phyloP scores from a whole-genome alignment of 352 stramenopile genomes.

The Phytophthora tubulina region DNA sequence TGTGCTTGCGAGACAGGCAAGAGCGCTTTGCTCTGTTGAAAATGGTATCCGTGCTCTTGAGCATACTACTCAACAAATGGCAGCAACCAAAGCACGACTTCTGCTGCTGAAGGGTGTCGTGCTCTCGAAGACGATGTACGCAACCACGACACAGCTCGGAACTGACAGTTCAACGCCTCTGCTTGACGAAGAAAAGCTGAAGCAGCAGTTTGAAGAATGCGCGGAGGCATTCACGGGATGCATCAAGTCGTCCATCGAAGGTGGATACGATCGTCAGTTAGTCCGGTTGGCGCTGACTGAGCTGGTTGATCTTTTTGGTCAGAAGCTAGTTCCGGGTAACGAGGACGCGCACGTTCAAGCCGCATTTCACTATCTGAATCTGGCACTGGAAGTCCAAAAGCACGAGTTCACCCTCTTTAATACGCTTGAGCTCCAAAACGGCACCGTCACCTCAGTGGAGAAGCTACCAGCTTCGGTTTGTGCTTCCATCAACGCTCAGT shows the following conservation, averaged over 20 bases:
- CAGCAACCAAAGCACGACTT: slow-evolving; percentile 52
- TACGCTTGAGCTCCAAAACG: slow-evolving; percentile 67
- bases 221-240: slow-evolving; percentile 25
- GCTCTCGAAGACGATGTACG: slow-evolving; percentile 51
- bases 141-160: background rate
- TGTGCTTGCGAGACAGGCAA: slow-evolving; percentile 20
- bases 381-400: slow-evolving; percentile 54
- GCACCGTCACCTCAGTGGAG: slow-evolving; percentile 48
- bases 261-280: slow-evolving; percentile 67
- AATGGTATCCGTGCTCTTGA: slow-evolving; percentile 48
- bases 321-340: slow-evolving; percentile 48
- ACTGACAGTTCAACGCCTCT: background rate
- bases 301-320: slow-evolving; percentile 69
- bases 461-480: slow-evolving; percentile 59
- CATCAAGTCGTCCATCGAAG: slow-evolving; percentile 59
- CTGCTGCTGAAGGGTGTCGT: slow-evolving; percentile 63
- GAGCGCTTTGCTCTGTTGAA: slow-evolving; percentile 46
- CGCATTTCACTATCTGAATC: slow-evolving; percentile 75
- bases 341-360: slow-evolving; percentile 73
- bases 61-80: slow-evolving; percentile 57
- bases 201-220: slow-evolving; percentile 35
- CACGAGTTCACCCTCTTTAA: slow-evolving; percentile 66
- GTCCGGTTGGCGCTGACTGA: slow-evolving; percentile 63
- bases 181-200: slow-evolving; percentile 6
- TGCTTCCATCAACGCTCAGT: slow-evolving; percentile 43